phyloP scores from a whole-genome alignment of 148 eudicot genomes.

The Simmondsia chinensis region DNA sequence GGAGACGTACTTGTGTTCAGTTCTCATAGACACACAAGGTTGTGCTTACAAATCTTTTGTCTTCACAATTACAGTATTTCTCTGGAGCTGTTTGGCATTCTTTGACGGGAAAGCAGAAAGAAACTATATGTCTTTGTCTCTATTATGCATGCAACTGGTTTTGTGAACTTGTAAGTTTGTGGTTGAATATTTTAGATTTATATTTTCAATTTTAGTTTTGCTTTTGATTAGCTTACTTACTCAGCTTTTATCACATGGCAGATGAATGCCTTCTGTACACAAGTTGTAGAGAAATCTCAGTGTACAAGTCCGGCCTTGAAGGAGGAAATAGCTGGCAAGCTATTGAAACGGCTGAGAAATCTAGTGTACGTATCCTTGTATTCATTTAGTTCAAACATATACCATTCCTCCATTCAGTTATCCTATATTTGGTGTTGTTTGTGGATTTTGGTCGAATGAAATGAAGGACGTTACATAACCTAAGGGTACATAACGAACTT shows the following conservation, averaged over 20 bases:
- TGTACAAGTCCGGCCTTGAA: constrained; percentile 36
- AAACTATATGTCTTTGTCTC: constrained; percentile 36
- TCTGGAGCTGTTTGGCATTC: constrained; percentile 23
- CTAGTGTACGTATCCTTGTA: constrained; percentile 40
- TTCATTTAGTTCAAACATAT: too few species aligned
- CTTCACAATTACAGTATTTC: constrained; percentile 26
- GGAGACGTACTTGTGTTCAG: too few species aligned
- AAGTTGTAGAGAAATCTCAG: constrained; percentile 36
- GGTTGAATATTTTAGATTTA: constrained; percentile 10
- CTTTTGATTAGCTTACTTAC: not conserved
- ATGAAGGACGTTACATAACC: too few species aligned
- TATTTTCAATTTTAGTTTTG: not conserved
- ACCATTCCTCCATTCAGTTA: too few species aligned
- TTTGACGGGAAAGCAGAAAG: constrained; percentile 38
- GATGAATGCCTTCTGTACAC: constrained; percentile 51
- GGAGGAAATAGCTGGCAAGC: constrained; percentile 38
- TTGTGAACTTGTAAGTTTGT: constrained; percentile 52
- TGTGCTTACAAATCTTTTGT: too few species aligned
- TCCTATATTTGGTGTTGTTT: too few species aligned
- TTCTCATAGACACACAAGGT: too few species aligned
- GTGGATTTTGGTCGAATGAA: too few species aligned
- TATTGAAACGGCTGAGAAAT: constrained; percentile 49
- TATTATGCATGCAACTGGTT: constrained; percentile 63
- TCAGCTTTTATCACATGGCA: constrained; percentile 6
- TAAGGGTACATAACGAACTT: too few species aligned